Base-by-base conservation (phyloP, 2,329 filamentous ascomycete species). In the Penicillium sp. region DNA sequence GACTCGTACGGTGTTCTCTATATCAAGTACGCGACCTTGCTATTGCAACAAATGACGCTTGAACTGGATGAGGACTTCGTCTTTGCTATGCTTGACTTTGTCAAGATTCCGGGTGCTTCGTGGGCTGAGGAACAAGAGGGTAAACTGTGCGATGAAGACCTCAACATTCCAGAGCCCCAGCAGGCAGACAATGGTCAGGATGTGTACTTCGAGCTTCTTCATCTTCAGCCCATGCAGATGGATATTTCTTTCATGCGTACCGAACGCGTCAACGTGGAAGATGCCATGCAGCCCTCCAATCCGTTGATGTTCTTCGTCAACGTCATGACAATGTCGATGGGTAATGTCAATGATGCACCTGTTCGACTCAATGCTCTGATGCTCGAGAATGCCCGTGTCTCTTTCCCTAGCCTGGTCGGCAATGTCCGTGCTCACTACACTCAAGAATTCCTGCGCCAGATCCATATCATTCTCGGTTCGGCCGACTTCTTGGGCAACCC, bases 261-360 rank as follows among this genome's bases (percentile, higher is more conserved):
- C 0, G 93, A 98, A 68, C 83, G 89, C 10, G 86, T 98, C 72
- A 98, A 98, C 57, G 91, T 88, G 2, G 91, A 97, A 67, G 90
- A 97, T 67, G 94, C 93, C 60, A 86, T 89, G 41, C 88, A 88
- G 13, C 88, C 88, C 1, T 83, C 81, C 37, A 98, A 95, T 64
- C 94, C 94, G 0, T 78, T 98, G 68, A 97, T 97, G 90, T 98
- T 97, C 74, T 90, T 96, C 66, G 83, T 97, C 68, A 97, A 98
- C 64, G 88, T 97, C 58, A 83, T 98, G 75, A 97, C 94, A 0
- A 98, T 98, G 93, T 95, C 93, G 13, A 93, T 98, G 62, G 93
- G 93, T 56, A 98, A 98, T 62, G 88, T 98, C 75, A 98, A 98
- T 62, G 94, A 98, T 69, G 93, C 93, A 6, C 94, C 93, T 0